Conservation (phyloP, 2,329 filamentous ascomycete genomes). For the Neofusicoccum cordaticola region DNA sequence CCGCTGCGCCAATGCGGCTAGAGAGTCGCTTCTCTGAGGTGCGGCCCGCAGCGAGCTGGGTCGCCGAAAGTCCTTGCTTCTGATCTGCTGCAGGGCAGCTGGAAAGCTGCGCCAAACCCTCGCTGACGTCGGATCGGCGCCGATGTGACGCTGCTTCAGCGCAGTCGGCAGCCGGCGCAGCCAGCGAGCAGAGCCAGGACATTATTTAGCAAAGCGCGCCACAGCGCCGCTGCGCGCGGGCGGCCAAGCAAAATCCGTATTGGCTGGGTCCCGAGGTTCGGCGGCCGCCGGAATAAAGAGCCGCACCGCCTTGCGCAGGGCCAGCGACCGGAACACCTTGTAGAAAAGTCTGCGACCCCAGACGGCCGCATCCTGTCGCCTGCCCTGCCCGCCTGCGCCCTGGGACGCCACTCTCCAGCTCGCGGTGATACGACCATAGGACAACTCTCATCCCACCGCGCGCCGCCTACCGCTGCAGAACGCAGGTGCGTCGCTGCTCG, state of each 20-base stretch:
- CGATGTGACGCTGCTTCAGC: background rate
- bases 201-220: no score
- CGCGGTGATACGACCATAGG: background rate
- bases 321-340: background rate
- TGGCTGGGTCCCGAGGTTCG: background rate
- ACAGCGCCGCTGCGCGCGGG: background rate
- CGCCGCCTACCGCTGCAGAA: background rate
- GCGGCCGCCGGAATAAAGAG: constrained; percentile 8
- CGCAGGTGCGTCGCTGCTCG: background rate
- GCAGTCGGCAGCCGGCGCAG: background rate
- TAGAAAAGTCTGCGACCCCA: constrained; percentile 9
- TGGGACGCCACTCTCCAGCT: background rate
- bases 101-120: background rate
- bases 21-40: background rate
- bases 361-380: background rate
- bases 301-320: background rate
- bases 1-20: background rate
- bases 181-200: background rate
- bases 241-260: background rate
- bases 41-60: constrained; percentile 10
- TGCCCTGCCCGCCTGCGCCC: background rate
- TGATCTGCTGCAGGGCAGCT: constrained; percentile 17
- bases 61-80: constrained; percentile 15
- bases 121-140: constrained; percentile 4
- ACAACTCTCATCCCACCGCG: constrained; percentile 9